Evolutionary conservation across 2,329 filamentous ascomycete genomes (phyloP), one percentile per base, ranked within the genome.

Genomic region (Botrytis tulipae): DNA sequence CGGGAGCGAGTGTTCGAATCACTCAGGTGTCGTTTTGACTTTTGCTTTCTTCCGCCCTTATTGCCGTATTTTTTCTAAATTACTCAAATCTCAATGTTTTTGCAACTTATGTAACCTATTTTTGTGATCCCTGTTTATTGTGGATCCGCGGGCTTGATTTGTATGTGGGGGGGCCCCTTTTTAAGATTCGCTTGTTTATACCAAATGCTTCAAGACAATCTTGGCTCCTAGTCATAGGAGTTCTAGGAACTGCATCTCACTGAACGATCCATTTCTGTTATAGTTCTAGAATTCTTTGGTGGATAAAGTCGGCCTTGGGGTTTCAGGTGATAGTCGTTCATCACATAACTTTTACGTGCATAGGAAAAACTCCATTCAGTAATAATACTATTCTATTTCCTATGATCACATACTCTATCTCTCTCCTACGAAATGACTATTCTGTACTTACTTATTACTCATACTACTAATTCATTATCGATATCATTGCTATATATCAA

Each of bases 1-100:
- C 66, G 66, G 66, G 66, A 69, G 66, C 66, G 66, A 42, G 66
- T 69, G 66, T 69, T 69, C 66, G 66, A 69, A 69, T 69, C 66
- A 69, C 48, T 42, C 66, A 69, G 66, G 66, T 69, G 66, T 69
- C 66, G 66, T 42, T 42, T 62, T 63, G 20, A 4, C 4, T 10
- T 18, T n/a, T 29, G 16, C 14, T 29, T 0, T 4, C 18, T 12
- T 29, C n/a, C 4, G 4, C 16, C 7, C 4, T 29, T 29, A 0
- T 1, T 6, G 35, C 10, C 7, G 6, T n/a, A 3, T 10, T 6
- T 3, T 46, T 65, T 25, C 29, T n/a, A 8, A 25, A 1, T 12
- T n/a, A 18, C 22, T 29, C 44, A n/a, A 8, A 14, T 10, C 18
- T 46, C n/a, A 10, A n/a, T 16, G 7, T 35, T 62, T 25, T 61